Evolutionary conservation across 2,329 filamentous ascomycete species (phyloP).

Genomic region (Pyrenochaeta sp.): DNA sequence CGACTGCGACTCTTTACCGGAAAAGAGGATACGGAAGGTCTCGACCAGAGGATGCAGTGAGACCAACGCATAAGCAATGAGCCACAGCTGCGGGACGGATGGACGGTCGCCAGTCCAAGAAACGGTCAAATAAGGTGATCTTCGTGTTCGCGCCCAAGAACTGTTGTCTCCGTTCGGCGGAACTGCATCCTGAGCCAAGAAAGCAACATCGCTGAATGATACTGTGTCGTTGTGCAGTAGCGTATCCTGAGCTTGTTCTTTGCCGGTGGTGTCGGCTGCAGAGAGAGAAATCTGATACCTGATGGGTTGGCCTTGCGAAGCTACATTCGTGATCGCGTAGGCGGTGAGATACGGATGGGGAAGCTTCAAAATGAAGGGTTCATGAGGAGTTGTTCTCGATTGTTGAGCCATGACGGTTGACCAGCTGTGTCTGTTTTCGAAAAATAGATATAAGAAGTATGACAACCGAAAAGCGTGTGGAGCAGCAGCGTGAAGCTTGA

Average conservation of each 20-base stretch:
- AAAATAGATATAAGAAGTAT: constrained; percentile 8
- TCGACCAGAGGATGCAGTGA: constrained; percentile 55
- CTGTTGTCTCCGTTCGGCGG: constrained; percentile 46
- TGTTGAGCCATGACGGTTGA: constrained; percentile 31
- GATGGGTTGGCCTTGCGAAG: constrained; percentile 26
- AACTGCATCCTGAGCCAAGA: constrained; percentile 31
- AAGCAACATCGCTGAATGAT: constrained; percentile 41
- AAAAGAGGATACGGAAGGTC: constrained; percentile 54
- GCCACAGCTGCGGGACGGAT: constrained; percentile 57
- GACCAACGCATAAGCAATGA: constrained; percentile 57
- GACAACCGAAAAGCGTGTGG: constrained; percentile 11
- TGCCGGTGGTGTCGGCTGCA: constrained; percentile 21
- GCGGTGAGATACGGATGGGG: constrained; percentile 50
- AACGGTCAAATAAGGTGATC: constrained; percentile 54
- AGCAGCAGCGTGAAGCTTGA: constrained; percentile 17
- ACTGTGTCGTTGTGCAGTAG: constrained; percentile 38
- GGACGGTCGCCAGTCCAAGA: constrained; percentile 54
- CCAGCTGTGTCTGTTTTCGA: constrained; percentile 4
- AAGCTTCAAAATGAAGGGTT: constrained; percentile 43
- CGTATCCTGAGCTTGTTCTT: constrained; percentile 32
- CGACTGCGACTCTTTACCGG: constrained; percentile 47
- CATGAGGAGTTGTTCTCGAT: constrained; percentile 19
- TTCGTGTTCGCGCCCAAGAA: constrained; percentile 56
- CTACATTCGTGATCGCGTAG: constrained; percentile 39
- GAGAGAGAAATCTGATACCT: constrained; percentile 34